A percentile compares a stretch with the other conserved stretches of the same genome.
phyloP scores from a whole-genome alignment of 2,329 filamentous ascomycete genomes.

The Fusarium coicis region DNA sequence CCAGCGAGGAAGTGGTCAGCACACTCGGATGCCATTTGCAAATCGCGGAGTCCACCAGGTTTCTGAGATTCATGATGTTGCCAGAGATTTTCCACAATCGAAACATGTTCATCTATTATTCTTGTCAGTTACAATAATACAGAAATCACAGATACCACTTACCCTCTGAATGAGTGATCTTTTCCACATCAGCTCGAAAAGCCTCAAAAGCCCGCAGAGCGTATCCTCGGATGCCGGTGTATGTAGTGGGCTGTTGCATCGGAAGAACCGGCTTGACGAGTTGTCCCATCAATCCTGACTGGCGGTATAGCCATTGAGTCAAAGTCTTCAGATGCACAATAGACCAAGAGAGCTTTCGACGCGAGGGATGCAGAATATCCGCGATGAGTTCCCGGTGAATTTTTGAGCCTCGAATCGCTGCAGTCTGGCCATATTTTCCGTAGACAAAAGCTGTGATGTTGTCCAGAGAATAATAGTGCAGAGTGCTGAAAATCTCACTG shows the following conservation, averaged over 20 bases:
- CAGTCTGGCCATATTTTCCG: constrained; percentile 26
- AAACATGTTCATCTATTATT: constrained; percentile 23
- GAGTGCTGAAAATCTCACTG: constrained; percentile 31
- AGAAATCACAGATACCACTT: fast-evolving
- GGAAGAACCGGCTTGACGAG: constrained; percentile 21
- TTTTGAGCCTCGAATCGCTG: constrained; percentile 20
- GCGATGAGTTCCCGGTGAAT: constrained; percentile 17
- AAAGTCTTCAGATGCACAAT: constrained; percentile 13
- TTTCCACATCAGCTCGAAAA: constrained; percentile 6
- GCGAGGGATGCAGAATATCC: constrained; percentile 32
- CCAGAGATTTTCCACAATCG: constrained; percentile 54
- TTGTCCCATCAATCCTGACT: background rate
- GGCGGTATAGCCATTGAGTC: constrained; percentile 32
- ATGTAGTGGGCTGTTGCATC: constrained; percentile 35
- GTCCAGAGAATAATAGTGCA: constrained; percentile 33
- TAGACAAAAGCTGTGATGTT: constrained; percentile 32
- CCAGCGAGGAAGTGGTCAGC: constrained; percentile 65
- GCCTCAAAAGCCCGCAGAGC: constrained; percentile 21
- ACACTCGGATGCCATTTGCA: constrained; percentile 63
- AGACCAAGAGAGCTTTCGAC: constrained; percentile 31
- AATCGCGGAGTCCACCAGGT: constrained; percentile 47
- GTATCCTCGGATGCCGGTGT: constrained; percentile 26
- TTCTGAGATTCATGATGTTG: constrained; percentile 45
- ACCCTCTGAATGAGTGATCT: background rate
- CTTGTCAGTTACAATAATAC: fast-evolving